phyloP scores from a whole-genome alignment of 768 basidiomycete species.

The Postia placenta region DNA sequence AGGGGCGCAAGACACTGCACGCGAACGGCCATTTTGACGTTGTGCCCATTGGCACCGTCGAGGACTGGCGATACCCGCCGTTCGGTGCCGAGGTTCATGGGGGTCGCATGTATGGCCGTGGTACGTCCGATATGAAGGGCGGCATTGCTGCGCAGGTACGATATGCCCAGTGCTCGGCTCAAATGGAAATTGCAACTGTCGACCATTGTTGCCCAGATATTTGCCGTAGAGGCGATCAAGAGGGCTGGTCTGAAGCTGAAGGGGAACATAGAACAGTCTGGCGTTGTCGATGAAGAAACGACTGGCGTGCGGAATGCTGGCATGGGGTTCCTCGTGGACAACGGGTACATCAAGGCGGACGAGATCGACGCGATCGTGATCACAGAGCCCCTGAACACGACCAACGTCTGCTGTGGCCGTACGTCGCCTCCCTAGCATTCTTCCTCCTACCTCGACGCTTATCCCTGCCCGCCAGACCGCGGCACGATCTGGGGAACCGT shows the following conservation, averaged over 20 bases:
- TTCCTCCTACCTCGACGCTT: background rate
- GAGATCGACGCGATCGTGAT: conserved; percentile 5
- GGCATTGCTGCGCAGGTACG: conserved; percentile 6
- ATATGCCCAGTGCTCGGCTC: background rate
- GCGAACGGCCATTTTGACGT: conserved; percentile 5
- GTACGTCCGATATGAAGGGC: conserved; percentile 7
- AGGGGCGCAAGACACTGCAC: background rate
- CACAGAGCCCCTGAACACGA: conserved; percentile 5
- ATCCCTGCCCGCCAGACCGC: conserved; percentile 1
- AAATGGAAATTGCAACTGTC: too few relatives aligned
- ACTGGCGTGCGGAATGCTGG: conserved; percentile 5
- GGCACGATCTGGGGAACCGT: conserved; percentile 6
- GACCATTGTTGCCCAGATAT: background rate
- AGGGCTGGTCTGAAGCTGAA: conserved; percentile 3
- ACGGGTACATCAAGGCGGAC: conserved; percentile 4
- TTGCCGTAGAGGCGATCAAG: conserved; percentile 5
- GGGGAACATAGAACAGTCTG: conserved; percentile 5
- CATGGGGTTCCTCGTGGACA: conserved; percentile 5
- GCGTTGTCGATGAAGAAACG: conserved; percentile 6
- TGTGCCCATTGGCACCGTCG: background rate
- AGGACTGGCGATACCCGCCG: background rate
- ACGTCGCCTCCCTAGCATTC: background rate
- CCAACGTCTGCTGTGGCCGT: conserved; percentile 7
- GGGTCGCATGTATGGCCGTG: conserved; percentile 6
- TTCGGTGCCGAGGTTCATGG: conserved; percentile 3